These are phyloP conservation scores for Blastobotrys illinoisensis DNA, from an alignment of 1,139 yeast genomes.

Conservation along the genomic window DNA sequence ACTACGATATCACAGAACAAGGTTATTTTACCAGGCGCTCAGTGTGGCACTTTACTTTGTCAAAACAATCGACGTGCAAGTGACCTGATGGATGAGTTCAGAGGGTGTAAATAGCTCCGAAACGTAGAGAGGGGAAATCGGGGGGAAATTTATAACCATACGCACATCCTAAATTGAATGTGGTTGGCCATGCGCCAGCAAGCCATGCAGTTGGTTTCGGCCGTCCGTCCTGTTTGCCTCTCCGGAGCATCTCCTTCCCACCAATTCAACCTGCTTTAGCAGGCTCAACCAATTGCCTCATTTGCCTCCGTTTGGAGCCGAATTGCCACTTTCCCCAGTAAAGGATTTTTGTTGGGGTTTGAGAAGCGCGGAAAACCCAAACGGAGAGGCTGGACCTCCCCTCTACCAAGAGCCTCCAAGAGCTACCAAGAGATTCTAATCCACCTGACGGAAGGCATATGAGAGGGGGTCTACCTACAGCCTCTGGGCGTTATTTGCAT, in stretches of 20 bases:
- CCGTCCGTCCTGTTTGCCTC: not conserved
- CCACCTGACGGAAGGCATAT: not conserved
- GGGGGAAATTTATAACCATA: not conserved
- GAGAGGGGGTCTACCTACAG: not conserved
- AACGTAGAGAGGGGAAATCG: not conserved
- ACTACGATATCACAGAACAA: not conserved
- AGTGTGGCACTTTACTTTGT: no score
- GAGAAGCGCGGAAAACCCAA: no score
- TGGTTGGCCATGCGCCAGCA: not conserved
- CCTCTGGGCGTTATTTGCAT: not conserved
- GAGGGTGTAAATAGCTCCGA: not conserved
- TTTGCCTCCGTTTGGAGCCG: not conserved
- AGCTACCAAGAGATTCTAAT: not conserved
- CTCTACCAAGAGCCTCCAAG: not conserved
- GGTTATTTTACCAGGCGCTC: no score
- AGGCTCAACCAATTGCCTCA: not conserved
- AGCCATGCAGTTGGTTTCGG: not conserved
- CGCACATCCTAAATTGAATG: not conserved
- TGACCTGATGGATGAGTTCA: not conserved
- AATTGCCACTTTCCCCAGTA: not conserved
- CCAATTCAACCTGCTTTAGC: not conserved
- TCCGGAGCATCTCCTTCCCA: not conserved
- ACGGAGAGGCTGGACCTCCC: not conserved
- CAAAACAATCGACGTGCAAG: not conserved
- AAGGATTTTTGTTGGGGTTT: not conserved